Base-by-base conservation (phyloP, 2,329 filamentous ascomycete species). In the Epichloe amarillans region DNA sequence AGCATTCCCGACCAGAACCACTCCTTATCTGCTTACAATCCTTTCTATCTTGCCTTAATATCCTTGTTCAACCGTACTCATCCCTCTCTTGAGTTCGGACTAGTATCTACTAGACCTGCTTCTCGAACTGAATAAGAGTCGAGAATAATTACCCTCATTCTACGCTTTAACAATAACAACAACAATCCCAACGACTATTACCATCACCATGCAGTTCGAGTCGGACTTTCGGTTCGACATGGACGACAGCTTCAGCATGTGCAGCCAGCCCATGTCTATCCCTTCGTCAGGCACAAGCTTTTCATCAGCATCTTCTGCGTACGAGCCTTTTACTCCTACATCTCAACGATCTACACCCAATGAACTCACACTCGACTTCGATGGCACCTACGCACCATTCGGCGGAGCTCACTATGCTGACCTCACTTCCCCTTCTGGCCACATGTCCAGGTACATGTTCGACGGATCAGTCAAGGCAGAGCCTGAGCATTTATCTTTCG, bases 331-430 rank as follows among this genome's bases (percentile, higher is more conserved):
- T 53, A 73, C 71, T 40, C 71, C 71, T 43, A 66, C 63, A 33
- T 72, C 72, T 51, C 64, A 69, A 59, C 66, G 70, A 50, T 72
- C 71, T 43, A 69, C 69, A 17, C 69, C 71, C 8, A 62, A 69
- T 55, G 63, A 66, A 50, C 60, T 66, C 38, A 58, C 57, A 47
- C 57, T 72, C 54, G 66, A 69, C 43, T 69, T 69, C 54, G 65
- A 71, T 17, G 60, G 58, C n/a, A 54, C 58, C 50, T 68, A 62
- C 46, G 57, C 53, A 48, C 54, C 57, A 4, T 60, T 62, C 37
- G 51, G 47, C 26, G 52, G 57, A 38, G 42, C 60, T 30, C 62
- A 65, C 47, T 55, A 59, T 15, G 54, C 61, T 36, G 64, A 69
- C 40, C 47, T 70, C 46, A 69, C 69, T 21, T 65, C 68, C 36